Conservation (phyloP, 192 early-diverging fungal species). For the Coemansia umbellata region DNA sequence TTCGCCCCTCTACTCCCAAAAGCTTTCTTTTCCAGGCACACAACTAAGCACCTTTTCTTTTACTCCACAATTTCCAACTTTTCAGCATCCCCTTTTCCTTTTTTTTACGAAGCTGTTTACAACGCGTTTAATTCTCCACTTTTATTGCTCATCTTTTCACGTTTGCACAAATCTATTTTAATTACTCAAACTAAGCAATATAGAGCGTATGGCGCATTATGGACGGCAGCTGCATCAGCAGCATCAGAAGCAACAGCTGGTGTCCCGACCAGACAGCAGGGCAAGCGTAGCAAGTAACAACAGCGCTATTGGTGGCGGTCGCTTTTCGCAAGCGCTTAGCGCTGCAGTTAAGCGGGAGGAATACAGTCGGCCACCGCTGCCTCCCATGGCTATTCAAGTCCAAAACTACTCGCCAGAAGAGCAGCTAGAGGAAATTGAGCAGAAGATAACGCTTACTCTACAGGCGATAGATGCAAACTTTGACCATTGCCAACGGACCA, state of each 20-base stretch:
- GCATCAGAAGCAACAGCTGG: constrained; percentile 9
- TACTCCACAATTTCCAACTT: neutral
- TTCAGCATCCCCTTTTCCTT: neutral
- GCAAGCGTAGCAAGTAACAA: constrained; percentile 4
- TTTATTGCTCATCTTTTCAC: too few relatives aligned
- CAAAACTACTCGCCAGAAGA: constrained; percentile 25
- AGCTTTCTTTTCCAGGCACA: too few relatives aligned
- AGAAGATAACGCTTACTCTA: constrained; percentile 46
- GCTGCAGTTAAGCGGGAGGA: constrained; percentile 34
- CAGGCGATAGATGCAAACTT: constrained; percentile 52
- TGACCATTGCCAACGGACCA: constrained; percentile 47
- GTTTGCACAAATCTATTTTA: too few relatives aligned
- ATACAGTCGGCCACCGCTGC: constrained; percentile 10
- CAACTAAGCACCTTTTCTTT: neutral
- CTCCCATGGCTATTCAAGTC: constrained; percentile 1
- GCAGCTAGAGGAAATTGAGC: constrained; percentile 48
- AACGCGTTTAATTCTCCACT: neutral
- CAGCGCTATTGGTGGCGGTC: constrained; percentile 14
- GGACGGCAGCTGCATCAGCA: constrained; percentile 15
- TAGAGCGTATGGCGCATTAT: constrained; percentile 29
- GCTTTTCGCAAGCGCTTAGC: constrained; percentile 33
- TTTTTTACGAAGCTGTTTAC: neutral
- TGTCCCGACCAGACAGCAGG: constrained; percentile 23
- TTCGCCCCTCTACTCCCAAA: too few relatives aligned
- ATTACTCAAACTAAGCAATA: too few relatives aligned